Evolutionary conservation across 352 stramenopile genomes (phyloP).

Genomic region (Pythium vanterpoolii): DNA sequence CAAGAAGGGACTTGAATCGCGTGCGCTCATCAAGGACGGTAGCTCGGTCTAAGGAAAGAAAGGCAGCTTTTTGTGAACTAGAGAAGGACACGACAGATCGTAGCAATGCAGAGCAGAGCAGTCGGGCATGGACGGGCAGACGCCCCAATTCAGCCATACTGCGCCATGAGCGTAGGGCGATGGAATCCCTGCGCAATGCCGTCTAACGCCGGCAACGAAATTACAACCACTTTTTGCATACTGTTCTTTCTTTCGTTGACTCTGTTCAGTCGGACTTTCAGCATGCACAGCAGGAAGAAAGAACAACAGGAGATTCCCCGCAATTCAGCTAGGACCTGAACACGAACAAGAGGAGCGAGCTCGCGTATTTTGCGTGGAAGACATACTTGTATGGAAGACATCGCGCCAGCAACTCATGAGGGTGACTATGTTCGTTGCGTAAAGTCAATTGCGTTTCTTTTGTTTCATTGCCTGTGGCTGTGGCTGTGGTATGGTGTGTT

Average conservation of each 20-base stretch:
- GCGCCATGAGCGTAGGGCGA: too few species aligned
- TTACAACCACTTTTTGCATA: neutral
- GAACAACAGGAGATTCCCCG: too few species aligned
- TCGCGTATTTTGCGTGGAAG: too few species aligned
- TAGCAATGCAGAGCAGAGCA: neutral
- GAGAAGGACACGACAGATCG: too few species aligned
- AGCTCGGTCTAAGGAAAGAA: neutral
- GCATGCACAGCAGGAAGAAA: neutral
- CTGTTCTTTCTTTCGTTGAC: neutral
- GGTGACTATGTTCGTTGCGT: too few species aligned
- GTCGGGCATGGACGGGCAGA: neutral
- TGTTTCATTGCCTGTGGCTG: too few species aligned
- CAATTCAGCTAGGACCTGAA: too few species aligned
- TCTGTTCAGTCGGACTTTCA: neutral
- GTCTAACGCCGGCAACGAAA: neutral
- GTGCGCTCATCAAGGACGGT: conserved; percentile 9
- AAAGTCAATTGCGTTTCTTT: too few species aligned
- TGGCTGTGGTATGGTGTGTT: too few species aligned
- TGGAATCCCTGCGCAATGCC: neutral
- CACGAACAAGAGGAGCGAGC: too few species aligned
- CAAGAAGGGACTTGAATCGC: conserved; percentile 9
- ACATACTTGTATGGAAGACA: too few species aligned
- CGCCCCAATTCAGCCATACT: neutral
- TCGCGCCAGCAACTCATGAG: too few species aligned
- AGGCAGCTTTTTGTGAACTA: neutral